Evolutionary conservation across 1,139 yeast species (phyloP), one percentile per base, ranked within the genome.

Genomic region (Yamadazyma aaseri): DNA sequence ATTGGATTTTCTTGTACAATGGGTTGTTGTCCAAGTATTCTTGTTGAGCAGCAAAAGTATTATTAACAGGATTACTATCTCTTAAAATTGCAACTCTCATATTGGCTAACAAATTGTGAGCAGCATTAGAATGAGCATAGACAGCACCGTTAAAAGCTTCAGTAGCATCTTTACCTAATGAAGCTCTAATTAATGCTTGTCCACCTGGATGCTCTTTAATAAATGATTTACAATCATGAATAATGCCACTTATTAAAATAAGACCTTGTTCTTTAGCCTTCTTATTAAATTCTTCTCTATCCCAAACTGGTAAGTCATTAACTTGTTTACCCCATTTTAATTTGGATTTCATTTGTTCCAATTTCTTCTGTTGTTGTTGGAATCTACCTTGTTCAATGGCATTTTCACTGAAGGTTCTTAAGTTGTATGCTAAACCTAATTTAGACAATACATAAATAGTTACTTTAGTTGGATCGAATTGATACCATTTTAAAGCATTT

Each of bases 131-230:
- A 65, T 92, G 98, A 35, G 86, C 82, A 62, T 92, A 92, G 28
- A 92, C 98, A 55, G 96, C 97, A 55, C 98, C 98, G 60, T 89
- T 89, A 75, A 92, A 92, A 3, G 96, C 97, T 53, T 86, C 86
- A 26, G 97, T 89, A 33, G 96, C 97, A 62, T 92, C 98, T 65
- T 87, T 90, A 55, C 97, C 97, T 46, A 84, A 70, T 7, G 96
- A 89, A 26, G 95, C 85, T 56, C 79, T 73, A 46, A 92, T 71
- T 49, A 92, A 75, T 33, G 95, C 87, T 59, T 80, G 83, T 49
- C 99, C 99, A 75, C 99, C 99, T 42, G 99, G 99, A 65, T 92
- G 99, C 55, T 86, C 89, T 50, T 83, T 82, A 51, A 92, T 76
- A 60, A 90, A 92, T 32, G 73, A 72, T 45, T 90, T 71, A 45